Evolutionary conservation across 2,329 filamentous ascomycete genomes (phyloP).

Genomic region (Colletotrichum sansevieriae): DNA sequence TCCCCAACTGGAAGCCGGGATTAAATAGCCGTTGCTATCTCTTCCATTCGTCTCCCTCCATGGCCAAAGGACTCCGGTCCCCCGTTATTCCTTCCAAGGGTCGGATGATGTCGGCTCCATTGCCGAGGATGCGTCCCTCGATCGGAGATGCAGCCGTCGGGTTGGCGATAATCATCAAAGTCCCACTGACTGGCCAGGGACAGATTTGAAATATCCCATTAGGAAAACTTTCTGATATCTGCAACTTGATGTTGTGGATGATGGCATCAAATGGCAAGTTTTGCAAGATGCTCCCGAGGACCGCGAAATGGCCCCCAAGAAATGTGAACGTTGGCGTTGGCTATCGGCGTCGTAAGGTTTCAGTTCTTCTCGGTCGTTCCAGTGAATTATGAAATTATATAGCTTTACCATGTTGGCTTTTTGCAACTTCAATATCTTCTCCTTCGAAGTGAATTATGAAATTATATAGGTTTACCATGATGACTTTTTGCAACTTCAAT

Average conservation of each 20-base stretch:
- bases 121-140: conserved; percentile 43
- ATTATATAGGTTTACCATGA: not conserved
- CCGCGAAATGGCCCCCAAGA: conserved; percentile 45
- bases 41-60: conserved; percentile 48
- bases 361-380: not conserved
- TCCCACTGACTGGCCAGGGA: conserved; percentile 47
- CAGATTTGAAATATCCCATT: conserved; percentile 46
- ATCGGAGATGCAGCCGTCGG: conserved; percentile 45
- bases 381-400: not conserved
- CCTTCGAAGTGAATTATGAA: not conserved
- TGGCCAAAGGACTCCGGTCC: conserved; percentile 49
- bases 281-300: conserved; percentile 41
- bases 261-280: conserved; percentile 44
- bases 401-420: not conserved
- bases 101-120: conserved; percentile 48
- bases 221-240: conserved; percentile 24
- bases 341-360: not conserved
- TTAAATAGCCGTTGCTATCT: conserved; percentile 48
- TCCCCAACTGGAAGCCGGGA: conserved; percentile 52
- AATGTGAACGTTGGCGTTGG: conserved; percentile 41
- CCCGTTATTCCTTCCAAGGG: conserved; percentile 48
- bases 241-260: conserved; percentile 47
- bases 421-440: conserved; percentile 22
- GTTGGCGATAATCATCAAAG: conserved; percentile 42
- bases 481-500: conserved; percentile 4